Conservation (phyloP, 805 yeast species). For the Candida patagonica region DNA sequence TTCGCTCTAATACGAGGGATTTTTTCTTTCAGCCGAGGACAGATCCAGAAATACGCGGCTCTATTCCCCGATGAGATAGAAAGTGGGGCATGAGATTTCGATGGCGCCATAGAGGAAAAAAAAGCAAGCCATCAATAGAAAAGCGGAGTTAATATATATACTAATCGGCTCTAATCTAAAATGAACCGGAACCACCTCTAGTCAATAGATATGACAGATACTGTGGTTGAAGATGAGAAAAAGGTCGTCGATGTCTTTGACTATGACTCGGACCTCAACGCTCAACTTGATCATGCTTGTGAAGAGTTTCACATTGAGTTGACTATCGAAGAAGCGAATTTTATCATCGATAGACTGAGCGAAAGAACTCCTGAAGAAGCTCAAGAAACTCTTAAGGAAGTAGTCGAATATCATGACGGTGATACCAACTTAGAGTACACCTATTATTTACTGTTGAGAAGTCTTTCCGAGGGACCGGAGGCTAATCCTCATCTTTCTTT, state of each 20-base stretch:
- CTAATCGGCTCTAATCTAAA: no score
- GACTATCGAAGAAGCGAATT: constrained; percentile 28
- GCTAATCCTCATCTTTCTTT: constrained; percentile 22
- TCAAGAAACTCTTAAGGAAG: constrained; percentile 25
- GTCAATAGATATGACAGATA: constrained; percentile 35
- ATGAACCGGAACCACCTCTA: no score
- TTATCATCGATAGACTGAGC: background rate
- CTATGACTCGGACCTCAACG: background rate
- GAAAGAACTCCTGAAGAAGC: constrained; percentile 3
- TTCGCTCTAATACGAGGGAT: no score
- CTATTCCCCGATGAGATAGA: no score
- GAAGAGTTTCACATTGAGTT: constrained; percentile 42
- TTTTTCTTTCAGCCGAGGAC: no score
- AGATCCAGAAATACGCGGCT: no score
- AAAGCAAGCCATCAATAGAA: no score
- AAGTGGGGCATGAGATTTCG: no score
- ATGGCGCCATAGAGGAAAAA: no score
- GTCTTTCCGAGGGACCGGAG: constrained; percentile 23
- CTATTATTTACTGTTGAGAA: constrained; percentile 29
- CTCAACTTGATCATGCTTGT: constrained; percentile 30
- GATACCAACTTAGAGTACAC: constrained; percentile 38
- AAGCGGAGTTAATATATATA: no score
- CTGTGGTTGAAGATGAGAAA: no score
- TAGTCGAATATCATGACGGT: constrained; percentile 33
- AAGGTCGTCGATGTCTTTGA: background rate